Evolutionary conservation across 352 stramenopile species (phyloP).

Genomic region (Pythium phragmitis): DNA sequence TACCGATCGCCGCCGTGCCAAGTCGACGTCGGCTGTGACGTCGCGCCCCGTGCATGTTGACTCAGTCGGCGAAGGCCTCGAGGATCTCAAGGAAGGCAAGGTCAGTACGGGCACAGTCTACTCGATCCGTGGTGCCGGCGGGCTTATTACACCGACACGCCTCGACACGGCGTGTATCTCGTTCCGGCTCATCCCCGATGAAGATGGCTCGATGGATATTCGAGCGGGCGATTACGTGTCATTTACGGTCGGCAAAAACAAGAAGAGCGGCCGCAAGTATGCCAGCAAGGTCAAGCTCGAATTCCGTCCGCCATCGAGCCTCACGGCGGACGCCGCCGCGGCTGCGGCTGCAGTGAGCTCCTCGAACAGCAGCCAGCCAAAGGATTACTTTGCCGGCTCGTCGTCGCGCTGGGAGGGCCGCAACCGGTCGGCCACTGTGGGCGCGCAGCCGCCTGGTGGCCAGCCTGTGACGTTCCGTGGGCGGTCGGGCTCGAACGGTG

Average conservation of each 20-base stretch:
- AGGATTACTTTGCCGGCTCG: constrained; percentile 32
- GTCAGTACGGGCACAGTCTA: constrained; percentile 87
- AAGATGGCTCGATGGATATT: constrained; percentile 86
- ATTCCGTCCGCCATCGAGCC: constrained; percentile 70
- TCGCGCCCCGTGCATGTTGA: constrained; percentile 76
- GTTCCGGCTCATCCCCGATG: constrained; percentile 86
- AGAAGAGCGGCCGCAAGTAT: constrained; percentile 88
- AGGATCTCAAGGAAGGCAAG: constrained; percentile 85
- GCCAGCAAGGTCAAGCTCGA: constrained; percentile 88
- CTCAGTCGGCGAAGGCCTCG: constrained; percentile 76
- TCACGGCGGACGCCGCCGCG: constrained; percentile 24
- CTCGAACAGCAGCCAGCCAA: constrained; percentile 16
- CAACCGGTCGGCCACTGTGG: constrained; percentile 31
- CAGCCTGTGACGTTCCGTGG: constrained; percentile 28
- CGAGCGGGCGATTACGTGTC: constrained; percentile 84
- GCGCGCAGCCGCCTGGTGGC: constrained; percentile 9
- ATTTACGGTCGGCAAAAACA: constrained; percentile 89
- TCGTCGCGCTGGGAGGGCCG: constrained; percentile 29
- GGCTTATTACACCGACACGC: constrained; percentile 81
- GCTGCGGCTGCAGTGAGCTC: background rate
- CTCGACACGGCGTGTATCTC: constrained; percentile 85
- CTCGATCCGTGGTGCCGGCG: constrained; percentile 81
- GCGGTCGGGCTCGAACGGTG: constrained; percentile 24
- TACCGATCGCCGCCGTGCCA: constrained; percentile 67
- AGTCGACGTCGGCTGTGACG: constrained; percentile 71